Percentiles rank a stretch among this genome's conserved stretches.
Conservation (phyloP, 305 asterid species). For the Fraxinus baroniana region DNA sequence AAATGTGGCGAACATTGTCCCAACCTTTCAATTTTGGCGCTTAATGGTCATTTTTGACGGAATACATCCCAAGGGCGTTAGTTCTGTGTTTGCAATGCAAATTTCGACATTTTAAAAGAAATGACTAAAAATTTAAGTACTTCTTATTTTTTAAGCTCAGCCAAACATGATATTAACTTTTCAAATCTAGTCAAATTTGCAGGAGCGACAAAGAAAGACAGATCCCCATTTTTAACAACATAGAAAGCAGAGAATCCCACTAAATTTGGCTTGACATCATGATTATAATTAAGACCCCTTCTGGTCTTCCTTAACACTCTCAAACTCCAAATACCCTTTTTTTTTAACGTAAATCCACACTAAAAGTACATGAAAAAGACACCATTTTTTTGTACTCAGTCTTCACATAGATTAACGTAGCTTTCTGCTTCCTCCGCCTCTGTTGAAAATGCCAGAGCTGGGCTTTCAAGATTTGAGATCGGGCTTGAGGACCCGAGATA, state of each 20-base stretch:
- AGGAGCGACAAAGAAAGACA: conserved; percentile 23
- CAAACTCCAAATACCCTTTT: conserved; percentile 33
- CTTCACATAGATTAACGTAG: conserved; percentile 18
- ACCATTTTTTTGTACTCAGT: conserved; percentile 21
- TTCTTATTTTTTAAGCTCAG: too few relatives aligned
- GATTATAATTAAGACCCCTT: conserved; percentile 22
- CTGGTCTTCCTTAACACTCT: conserved; percentile 35
- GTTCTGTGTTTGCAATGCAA: neutral
- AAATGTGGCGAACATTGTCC: neutral
- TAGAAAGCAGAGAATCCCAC: too few relatives aligned
- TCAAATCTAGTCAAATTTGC: conserved; percentile 25
- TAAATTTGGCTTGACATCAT: too few relatives aligned
- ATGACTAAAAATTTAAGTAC: neutral
- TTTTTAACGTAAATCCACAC: conserved; percentile 31
- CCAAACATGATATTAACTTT: conserved; percentile 13
- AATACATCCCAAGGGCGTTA: neutral
- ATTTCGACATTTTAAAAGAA: neutral
- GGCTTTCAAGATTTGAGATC: conserved; percentile 57
- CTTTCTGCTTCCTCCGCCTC: conserved; percentile 6
- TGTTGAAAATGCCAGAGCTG: conserved; percentile 54
- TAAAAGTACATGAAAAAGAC: conserved; percentile 21
- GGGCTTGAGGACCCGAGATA: conserved; percentile 67
- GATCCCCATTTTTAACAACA: conserved; percentile 15
- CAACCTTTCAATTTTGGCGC: neutral
- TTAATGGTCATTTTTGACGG: neutral